Evolutionary conservation across 1,284 basidiomycete genomes (phyloP).

Genomic region (Sporisorium iseilematis-ciliati): DNA sequence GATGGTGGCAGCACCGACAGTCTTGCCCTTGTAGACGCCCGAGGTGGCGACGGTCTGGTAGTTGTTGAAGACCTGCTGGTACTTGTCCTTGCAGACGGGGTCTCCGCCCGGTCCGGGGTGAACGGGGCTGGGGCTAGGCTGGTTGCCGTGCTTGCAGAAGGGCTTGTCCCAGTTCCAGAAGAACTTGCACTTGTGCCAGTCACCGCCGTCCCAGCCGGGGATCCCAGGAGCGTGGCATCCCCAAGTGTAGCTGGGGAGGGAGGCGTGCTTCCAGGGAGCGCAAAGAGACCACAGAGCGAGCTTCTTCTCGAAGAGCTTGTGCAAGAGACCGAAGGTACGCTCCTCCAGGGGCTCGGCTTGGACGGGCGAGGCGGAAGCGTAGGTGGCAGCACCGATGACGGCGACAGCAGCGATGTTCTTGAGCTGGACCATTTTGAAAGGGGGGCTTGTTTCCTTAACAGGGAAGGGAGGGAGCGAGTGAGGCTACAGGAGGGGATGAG

Average conservation of each 20-base stretch:
- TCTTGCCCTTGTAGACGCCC: conserved; percentile 41
- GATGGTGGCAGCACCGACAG: conserved; percentile 39
- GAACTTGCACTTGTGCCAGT: conserved; percentile 18
- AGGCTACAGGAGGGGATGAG: neutral
- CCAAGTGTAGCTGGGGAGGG: conserved; percentile 16
- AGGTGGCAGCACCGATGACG: conserved; percentile 25
- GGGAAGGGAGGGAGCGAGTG: conserved; percentile 1
- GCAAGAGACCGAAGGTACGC: conserved; percentile 12
- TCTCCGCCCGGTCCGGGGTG: neutral
- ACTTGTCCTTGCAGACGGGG: conserved; percentile 21
- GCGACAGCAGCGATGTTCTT: conserved; percentile 16
- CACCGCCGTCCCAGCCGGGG: conserved; percentile 42
- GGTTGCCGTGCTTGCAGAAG: conserved; percentile 40
- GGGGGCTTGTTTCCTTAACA: neutral
- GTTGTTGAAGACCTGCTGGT: conserved; percentile 32
- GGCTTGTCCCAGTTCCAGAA: conserved; percentile 5
- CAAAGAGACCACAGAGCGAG: conserved; percentile 5
- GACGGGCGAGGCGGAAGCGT: conserved; percentile 24
- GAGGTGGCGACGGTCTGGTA: conserved; percentile 26
- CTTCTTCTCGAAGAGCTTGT: conserved; percentile 16
- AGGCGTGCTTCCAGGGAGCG: conserved; percentile 33
- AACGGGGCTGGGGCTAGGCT: conserved; percentile 19
- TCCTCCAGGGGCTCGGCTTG: conserved; percentile 13
- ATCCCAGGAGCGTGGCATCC: conserved; percentile 13
- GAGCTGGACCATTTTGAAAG: conserved; percentile 24